Evolutionary conservation across 495 filamentous ascomycete species (phyloP).

Genomic region (Platismatia glauca): DNA sequence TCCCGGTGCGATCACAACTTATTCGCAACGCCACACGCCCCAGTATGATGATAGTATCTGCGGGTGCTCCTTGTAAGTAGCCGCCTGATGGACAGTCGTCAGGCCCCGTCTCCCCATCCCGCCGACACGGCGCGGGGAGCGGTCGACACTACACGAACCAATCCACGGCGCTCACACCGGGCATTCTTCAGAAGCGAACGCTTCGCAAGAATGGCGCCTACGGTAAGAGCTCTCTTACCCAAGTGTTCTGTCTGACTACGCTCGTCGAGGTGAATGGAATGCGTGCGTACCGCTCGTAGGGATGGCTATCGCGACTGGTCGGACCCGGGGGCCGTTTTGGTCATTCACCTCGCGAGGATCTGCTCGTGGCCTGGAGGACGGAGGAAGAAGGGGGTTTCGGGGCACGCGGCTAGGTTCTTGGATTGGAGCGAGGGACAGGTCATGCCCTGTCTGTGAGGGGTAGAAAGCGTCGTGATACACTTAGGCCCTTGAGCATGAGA

Average conservation of each 20-base stretch:
- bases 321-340: neutral
- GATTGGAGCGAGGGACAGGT: neutral
- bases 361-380: neutral
- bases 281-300: neutral
- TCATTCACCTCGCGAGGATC: neutral
- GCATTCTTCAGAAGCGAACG: neutral
- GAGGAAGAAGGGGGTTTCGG: neutral
- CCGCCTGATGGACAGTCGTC: neutral
- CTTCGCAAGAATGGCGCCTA: slow-evolving; percentile 3
- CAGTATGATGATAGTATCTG: too few species aligned
- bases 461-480: neutral
- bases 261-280: neutral
- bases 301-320: neutral
- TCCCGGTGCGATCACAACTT: slow-evolving; percentile 18
- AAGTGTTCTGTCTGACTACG: neutral
- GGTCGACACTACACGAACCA: neutral
- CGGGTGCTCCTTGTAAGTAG: neutral
- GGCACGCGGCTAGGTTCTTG: neutral
- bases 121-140: neutral
- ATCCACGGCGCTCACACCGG: slow-evolving; percentile 3
- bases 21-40: slow-evolving; percentile 14
- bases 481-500: neutral
- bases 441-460: neutral
- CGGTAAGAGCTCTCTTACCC: neutral
- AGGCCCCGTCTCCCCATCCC: neutral